phyloP scores from a whole-genome alignment of 164 flowering plant species.

The Cinnamomum micranthum region DNA sequence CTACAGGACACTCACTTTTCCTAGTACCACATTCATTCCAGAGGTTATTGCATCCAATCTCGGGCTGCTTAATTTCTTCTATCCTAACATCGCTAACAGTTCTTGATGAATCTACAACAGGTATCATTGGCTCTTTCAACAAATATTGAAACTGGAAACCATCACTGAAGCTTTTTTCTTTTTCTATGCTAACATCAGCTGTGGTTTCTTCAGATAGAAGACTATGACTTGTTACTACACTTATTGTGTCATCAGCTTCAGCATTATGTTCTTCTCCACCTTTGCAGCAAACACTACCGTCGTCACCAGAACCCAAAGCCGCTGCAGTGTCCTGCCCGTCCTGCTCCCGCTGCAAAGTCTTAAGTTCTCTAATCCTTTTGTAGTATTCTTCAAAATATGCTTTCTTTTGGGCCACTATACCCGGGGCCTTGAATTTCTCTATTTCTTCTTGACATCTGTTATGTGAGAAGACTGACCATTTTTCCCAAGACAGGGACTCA shows the following conservation, averaged over 20 bases:
- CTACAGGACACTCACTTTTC: background rate
- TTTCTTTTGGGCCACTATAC: conserved; percentile 36
- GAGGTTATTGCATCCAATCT: background rate
- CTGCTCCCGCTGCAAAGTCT: conserved; percentile 20
- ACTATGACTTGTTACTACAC: background rate
- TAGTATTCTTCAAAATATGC: conserved; percentile 38
- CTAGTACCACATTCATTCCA: background rate
- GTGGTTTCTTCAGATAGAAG: background rate
- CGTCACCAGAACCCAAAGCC: conserved; percentile 3
- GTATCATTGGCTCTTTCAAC: background rate
- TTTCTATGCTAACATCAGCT: background rate
- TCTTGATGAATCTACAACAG: background rate
- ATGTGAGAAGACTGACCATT: conserved; percentile 34
- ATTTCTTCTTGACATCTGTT: conserved; percentile 32
- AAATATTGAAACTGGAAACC: background rate
- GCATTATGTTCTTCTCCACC: conserved; percentile 8
- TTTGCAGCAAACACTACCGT: conserved; percentile 5
- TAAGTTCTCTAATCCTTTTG: conserved; percentile 22
- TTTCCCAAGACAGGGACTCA: conserved; percentile 36
- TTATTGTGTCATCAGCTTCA: background rate
- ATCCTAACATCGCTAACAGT: background rate
- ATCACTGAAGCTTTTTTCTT: conserved; percentile 1
- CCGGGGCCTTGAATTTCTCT: conserved; percentile 32
- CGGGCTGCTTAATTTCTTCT: conserved; percentile 4
- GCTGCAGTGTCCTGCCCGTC: conserved; percentile 13